Evolutionary conservation across 2,329 filamentous ascomycete species (phyloP).

Genomic region (Periglandula ipomoeae): DNA sequence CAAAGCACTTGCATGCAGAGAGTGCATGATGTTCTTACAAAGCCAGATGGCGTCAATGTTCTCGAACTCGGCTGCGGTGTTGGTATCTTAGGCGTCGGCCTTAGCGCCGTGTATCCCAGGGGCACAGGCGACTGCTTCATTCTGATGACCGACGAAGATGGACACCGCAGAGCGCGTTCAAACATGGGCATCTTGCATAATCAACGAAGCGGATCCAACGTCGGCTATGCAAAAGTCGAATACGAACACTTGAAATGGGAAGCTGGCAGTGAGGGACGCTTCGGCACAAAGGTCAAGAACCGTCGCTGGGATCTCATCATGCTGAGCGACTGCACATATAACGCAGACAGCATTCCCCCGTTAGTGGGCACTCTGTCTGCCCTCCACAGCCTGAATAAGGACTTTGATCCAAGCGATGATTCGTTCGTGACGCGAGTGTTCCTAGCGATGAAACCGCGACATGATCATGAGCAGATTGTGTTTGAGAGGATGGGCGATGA

Average conservation of each 20-base stretch:
- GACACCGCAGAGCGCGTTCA: constrained; percentile 35
- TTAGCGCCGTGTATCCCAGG: constrained; percentile 28
- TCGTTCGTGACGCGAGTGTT: constrained; percentile 33
- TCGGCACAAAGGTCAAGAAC: constrained; percentile 31
- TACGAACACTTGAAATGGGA: constrained; percentile 53
- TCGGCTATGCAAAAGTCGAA: constrained; percentile 20
- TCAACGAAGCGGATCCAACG: constrained; percentile 6
- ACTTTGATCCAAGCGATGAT: constrained; percentile 12
- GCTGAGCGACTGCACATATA: constrained; percentile 54
- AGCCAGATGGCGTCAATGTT: constrained; percentile 26
- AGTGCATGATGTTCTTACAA: constrained; percentile 21
- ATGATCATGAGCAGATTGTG: constrained; percentile 40
- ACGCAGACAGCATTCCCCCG: constrained; percentile 44
- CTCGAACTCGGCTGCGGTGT: constrained; percentile 50
- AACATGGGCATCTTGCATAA: constrained; percentile 33
- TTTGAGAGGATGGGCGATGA: constrained; percentile 37
- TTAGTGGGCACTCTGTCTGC: constrained; percentile 44
- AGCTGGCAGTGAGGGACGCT: constrained; percentile 34
- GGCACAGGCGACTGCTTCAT: constrained; percentile 21
- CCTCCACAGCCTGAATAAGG: constrained; percentile 31
- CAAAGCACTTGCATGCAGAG: constrained; percentile 19
- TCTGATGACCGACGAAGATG: constrained; percentile 48
- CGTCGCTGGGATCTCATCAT: constrained; percentile 43
- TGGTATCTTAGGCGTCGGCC: constrained; percentile 43
- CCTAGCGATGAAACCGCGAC: constrained; percentile 47